Percentiles rank a stretch among this genome's conserved stretches.
phyloP scores from a whole-genome alignment of 2,329 filamentous ascomycete genomes.

The Xylaria sp. region DNA sequence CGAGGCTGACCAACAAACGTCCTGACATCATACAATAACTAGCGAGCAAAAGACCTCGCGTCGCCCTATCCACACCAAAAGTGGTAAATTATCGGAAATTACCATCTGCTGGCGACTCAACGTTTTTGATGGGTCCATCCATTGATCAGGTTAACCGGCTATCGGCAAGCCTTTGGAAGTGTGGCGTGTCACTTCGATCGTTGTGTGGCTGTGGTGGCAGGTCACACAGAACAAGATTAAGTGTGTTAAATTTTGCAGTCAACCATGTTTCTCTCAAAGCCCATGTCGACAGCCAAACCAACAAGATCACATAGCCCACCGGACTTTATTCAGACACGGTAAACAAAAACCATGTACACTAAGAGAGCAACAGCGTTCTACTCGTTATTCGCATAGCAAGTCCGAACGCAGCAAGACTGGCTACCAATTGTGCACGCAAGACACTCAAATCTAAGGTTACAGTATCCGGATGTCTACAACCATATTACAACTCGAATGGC shows the following conservation, averaged over 20 bases:
- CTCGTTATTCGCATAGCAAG: not conserved
- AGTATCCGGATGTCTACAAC: not conserved
- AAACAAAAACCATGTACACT: not conserved
- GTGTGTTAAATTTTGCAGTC: not conserved
- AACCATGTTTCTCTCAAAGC: not conserved
- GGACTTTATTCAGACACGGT: not conserved
- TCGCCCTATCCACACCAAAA: not conserved
- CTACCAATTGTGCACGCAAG: not conserved
- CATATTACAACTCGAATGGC: not conserved
- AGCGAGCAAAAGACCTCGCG: not conserved
- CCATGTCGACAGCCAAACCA: not conserved
- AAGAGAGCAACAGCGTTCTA: not conserved
- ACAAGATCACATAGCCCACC: not conserved
- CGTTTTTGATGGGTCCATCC: not conserved
- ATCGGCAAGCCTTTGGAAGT: not conserved
- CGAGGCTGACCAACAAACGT: conserved; percentile 6
- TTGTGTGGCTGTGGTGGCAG: conserved; percentile 19
- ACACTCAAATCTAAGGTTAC: not conserved
- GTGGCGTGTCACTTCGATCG: conserved; percentile 8
- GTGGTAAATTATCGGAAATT: conserved; percentile 26
- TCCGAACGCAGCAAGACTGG: not conserved
- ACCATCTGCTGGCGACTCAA: conserved; percentile 8
- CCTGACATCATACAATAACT: not conserved
- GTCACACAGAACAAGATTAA: conserved; percentile 13
- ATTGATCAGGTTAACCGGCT: conserved; percentile 21